A percentile compares a stretch with the other conserved stretches of the same genome.
These are phyloP conservation scores for Citrus trifoliata DNA, from an alignment of 345 rosid genomes.

Conservation along the genomic window DNA sequence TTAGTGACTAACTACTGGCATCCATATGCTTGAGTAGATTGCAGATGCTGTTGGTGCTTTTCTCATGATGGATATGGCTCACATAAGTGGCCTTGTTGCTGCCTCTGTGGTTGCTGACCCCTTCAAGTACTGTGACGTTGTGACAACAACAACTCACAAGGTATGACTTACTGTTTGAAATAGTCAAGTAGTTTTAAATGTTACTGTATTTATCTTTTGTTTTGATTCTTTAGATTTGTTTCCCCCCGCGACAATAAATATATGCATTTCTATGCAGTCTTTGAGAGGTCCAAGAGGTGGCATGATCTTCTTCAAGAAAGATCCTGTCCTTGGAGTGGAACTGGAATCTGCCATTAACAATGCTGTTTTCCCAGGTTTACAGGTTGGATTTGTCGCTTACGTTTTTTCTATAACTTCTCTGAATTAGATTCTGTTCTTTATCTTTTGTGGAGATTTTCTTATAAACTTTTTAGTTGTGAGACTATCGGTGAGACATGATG, in stretches of 20 bases:
- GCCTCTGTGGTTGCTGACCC: constrained; percentile 90
- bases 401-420: neutral
- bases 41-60: constrained; percentile 92
- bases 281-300: constrained; percentile 99
- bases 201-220: neutral
- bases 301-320: constrained; percentile 90
- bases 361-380: constrained; percentile 94
- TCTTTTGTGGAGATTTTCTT: neutral
- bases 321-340: constrained; percentile 76
- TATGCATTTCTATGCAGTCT: constrained; percentile 44
- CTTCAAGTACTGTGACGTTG: constrained; percentile 85
- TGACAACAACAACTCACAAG: constrained; percentile 94
- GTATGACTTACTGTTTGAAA: constrained; percentile 25
- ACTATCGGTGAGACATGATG: neutral
- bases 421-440: neutral
- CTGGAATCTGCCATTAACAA: constrained; percentile 84
- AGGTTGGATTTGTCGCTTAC: constrained; percentile 40
- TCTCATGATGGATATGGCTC: constrained; percentile 99
- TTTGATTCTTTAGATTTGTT: neutral
- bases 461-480: neutral
- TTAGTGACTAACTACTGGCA: constrained; percentile 16
- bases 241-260: neutral
- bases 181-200: neutral
- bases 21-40: constrained; percentile 48
- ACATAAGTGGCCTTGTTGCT: constrained; percentile 92